phyloP scores from a whole-genome alignment of 2,329 filamentous ascomycete species.

The Pseudogymnoascus sp. region DNA sequence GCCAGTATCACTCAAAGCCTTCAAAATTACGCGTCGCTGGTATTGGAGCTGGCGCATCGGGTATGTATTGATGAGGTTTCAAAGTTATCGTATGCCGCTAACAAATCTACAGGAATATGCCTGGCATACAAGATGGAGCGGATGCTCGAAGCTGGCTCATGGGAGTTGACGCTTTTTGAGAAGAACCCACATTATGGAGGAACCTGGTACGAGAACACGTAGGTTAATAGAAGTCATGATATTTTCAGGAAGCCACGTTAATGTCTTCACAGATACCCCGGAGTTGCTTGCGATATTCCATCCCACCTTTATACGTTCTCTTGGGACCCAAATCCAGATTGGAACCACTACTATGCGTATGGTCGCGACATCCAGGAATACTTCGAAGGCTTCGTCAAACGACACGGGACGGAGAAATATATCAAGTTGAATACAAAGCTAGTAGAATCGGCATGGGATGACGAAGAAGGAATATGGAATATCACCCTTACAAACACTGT shows the following conservation, averaged over 20 bases:
- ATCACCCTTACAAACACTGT: slow-evolving; percentile 39
- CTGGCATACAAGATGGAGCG: slow-evolving; percentile 18
- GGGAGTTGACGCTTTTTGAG: slow-evolving; percentile 38
- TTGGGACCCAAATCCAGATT: slow-evolving; percentile 51
- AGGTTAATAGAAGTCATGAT: background rate
- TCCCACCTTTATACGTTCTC: slow-evolving; percentile 34
- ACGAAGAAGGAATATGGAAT: slow-evolving; percentile 40
- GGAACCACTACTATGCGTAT: slow-evolving; percentile 47
- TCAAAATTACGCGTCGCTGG: slow-evolving; percentile 17
- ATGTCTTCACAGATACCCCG: slow-evolving; percentile 36
- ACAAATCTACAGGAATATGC: slow-evolving; percentile 13
- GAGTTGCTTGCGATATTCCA: slow-evolving; percentile 38
- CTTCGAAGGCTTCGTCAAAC: slow-evolving; percentile 39
- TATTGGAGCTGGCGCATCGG: slow-evolving; percentile 17
- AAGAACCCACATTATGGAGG: slow-evolving; percentile 40
- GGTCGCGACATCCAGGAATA: slow-evolving; percentile 50
- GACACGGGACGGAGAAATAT: slow-evolving; percentile 41
- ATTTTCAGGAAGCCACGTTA: background rate
- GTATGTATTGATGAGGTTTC: background rate
- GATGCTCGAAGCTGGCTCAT: slow-evolving; percentile 13
- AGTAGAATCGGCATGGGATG: slow-evolving; percentile 39
- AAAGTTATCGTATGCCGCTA: background rate
- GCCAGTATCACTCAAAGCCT: slow-evolving; percentile 16
- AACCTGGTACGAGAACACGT: slow-evolving; percentile 47
- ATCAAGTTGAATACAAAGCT: slow-evolving; percentile 44